Evolutionary conservation across 2,329 filamentous ascomycete genomes (phyloP).

Genomic region (Parastagonospora avenae): DNA sequence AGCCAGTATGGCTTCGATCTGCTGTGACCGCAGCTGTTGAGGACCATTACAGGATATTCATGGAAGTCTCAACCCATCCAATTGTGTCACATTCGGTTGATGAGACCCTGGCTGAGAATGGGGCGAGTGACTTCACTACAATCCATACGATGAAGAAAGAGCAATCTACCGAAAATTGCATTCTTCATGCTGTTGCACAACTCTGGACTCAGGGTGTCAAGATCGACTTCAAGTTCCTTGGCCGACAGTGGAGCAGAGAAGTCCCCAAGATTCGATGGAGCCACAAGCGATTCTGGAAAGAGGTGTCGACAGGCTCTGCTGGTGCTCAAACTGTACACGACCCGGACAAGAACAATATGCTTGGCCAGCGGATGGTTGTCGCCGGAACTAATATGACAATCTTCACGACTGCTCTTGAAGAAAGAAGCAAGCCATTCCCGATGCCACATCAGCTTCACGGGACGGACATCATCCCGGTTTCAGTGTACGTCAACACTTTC

Average conservation of each 20-base stretch:
- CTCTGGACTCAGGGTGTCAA: slow-evolving; percentile 36
- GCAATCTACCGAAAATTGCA: slow-evolving; percentile 26
- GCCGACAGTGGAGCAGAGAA: slow-evolving; percentile 11
- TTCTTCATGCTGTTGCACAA: slow-evolving; percentile 34
- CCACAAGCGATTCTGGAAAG: slow-evolving; percentile 21
- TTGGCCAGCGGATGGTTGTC: slow-evolving; percentile 37
- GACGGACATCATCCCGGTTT: slow-evolving; percentile 51
- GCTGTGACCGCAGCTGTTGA: slow-evolving; percentile 43
- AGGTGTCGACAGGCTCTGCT: slow-evolving; percentile 9
- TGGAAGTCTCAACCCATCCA: slow-evolving; percentile 51
- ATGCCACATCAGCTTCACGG: slow-evolving; percentile 47
- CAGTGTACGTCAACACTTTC: slow-evolving; percentile 49
- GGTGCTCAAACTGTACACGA: slow-evolving; percentile 22
- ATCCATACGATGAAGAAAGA: slow-evolving; percentile 39
- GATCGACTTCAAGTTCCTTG: slow-evolving; percentile 22
- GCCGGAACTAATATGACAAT: slow-evolving; percentile 36
- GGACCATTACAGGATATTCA: slow-evolving; percentile 47
- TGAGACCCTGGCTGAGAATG: slow-evolving; percentile 42
- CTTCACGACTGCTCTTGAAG: slow-evolving; percentile 38
- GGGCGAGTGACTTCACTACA: slow-evolving; percentile 36
- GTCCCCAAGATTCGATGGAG: slow-evolving; percentile 32
- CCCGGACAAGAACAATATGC: slow-evolving; percentile 42
- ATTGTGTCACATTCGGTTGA: slow-evolving; percentile 49
- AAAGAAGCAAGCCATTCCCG: slow-evolving; percentile 48
- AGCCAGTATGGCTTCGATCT: slow-evolving; percentile 42